Evolutionary conservation across 2,329 filamentous ascomycete species (phyloP).

Genomic region (Neofusicoccum sp.): DNA sequence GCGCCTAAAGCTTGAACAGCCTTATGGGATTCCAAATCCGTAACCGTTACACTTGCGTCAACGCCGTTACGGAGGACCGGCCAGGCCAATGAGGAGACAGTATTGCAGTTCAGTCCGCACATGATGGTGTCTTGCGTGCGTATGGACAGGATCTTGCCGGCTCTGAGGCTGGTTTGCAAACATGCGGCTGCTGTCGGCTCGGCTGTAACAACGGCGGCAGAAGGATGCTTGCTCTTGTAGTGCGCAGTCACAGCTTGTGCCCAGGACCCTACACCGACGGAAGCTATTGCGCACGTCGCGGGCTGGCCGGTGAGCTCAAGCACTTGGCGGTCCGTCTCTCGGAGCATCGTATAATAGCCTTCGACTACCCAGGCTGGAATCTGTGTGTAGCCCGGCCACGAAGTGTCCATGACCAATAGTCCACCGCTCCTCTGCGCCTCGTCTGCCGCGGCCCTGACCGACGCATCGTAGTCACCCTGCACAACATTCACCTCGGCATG

Average conservation of each 20-base stretch:
- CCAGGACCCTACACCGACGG: conserved; percentile 73
- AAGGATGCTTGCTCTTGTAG: conserved; percentile 54
- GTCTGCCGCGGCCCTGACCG: conserved; percentile 54
- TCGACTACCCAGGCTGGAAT: conserved; percentile 76
- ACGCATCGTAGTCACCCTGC: conserved; percentile 65
- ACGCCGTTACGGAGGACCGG: conserved; percentile 59
- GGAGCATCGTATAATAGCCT: conserved; percentile 74
- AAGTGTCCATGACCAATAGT: conserved; percentile 69
- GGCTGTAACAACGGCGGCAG: conserved; percentile 61
- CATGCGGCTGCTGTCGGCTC: conserved; percentile 70
- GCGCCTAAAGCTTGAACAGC: conserved; percentile 58
- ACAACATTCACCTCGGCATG: conserved; percentile 62
- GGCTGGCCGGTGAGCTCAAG: conserved; percentile 37
- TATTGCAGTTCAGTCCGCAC: conserved; percentile 74
- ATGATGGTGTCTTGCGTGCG: conserved; percentile 68
- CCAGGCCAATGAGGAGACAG: conserved; percentile 68
- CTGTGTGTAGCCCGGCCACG: conserved; percentile 66
- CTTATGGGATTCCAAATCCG: conserved; percentile 63
- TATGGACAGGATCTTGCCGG: conserved; percentile 53
- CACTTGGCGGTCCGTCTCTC: conserved; percentile 67
- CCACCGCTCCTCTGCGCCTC: not conserved
- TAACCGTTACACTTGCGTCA: conserved; percentile 63
- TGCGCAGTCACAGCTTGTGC: conserved; percentile 69
- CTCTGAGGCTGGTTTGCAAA: conserved; percentile 56
- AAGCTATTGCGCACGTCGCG: conserved; percentile 60